Base-by-base conservation (phyloP, 352 stramenopile species). In the Lagenidium sp. region DNA sequence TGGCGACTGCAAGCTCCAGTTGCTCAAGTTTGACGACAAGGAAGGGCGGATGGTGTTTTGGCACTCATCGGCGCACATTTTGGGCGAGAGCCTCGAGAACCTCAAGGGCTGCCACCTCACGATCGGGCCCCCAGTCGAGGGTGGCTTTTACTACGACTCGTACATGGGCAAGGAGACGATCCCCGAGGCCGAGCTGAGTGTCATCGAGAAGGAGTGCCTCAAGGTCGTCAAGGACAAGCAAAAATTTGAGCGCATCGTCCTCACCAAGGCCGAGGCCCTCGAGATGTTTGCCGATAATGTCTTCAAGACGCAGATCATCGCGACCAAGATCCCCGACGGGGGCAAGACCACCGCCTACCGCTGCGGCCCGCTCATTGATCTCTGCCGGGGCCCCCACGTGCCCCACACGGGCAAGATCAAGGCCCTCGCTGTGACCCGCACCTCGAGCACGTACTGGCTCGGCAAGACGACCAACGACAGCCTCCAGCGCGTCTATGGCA, bases 131-230 rank as follows among this genome's bases (percentile, higher is more conserved):
- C 93, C 86, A 26, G 70, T 98, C 21, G 84, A 97, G 31, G 88
- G 92, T 41, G 96, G 96, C 16, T 99, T 99, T 58, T 99, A 99
- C 68, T 99, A 99, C 62, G 96, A 99, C 82, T 96, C 88, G 51
- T 99, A 98, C 77, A 98, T 99, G 91, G 97, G 97, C 45, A 66
- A 74, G 21, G 55, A 85, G 55, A 59, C 40, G 21, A 42, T 66
- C 13, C 50, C 49, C 0, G 79, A 94, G 63, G 80, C 60, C 53
- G 85, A 96, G 22, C 68, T 95, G 43, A 80, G 65, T n/a, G 77
- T 89, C 20, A 82, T 98, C 22, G 87, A 98, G 55, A 82, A 92
- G 50, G 74, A 92, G 41, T 94, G 96, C 23, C 53, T 48, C 16
- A 95, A 96, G 57, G 85, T 97, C 51, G 76, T 95, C 54, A 98